A percentile compares a stretch with the other conserved stretches of the same genome.
Conservation (phyloP, 306 rosid species). For the Cajanus cajan region DNA sequence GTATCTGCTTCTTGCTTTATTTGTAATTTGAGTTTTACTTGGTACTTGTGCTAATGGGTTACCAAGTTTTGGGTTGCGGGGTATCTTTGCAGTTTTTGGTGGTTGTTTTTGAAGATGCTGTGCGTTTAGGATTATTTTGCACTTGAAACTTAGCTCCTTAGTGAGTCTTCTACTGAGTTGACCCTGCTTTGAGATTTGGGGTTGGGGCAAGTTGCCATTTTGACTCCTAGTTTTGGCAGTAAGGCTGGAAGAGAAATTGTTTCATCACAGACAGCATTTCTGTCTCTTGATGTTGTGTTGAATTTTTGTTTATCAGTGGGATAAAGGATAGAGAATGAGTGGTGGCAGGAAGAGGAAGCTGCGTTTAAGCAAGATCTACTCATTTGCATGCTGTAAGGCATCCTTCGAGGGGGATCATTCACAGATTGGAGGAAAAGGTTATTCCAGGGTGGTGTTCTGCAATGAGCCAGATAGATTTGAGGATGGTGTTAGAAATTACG, state of each 20-base stretch:
- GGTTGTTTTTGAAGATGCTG: not conserved
- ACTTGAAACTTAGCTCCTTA: not conserved
- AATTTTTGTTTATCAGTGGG: not conserved
- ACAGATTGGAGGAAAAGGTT: not conserved
- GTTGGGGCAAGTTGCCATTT: conserved; percentile 1
- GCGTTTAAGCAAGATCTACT: not conserved
- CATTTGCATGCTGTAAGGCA: not conserved
- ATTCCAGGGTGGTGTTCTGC: not conserved
- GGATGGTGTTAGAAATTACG: not conserved
- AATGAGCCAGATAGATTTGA: not conserved
- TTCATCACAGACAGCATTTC: not conserved
- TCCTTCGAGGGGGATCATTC: not conserved
- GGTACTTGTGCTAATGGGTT: conserved; percentile 21
- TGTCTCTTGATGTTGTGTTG: not conserved
- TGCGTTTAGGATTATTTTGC: not conserved
- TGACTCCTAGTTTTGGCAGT: conserved; percentile 1
- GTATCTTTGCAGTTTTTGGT: conserved; percentile 3
- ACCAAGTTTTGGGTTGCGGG: conserved; percentile 15
- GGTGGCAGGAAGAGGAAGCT: not conserved
- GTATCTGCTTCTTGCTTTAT: not conserved
- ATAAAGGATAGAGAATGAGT: not conserved
- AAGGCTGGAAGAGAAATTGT: not conserved
- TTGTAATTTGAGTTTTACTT: not conserved
- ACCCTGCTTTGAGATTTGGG: conserved; percentile 11
- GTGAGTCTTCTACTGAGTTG: not conserved